These are phyloP conservation scores for Stylosanthes scabra DNA, from an alignment of 331 rosid genomes.

Conservation along the genomic window DNA sequence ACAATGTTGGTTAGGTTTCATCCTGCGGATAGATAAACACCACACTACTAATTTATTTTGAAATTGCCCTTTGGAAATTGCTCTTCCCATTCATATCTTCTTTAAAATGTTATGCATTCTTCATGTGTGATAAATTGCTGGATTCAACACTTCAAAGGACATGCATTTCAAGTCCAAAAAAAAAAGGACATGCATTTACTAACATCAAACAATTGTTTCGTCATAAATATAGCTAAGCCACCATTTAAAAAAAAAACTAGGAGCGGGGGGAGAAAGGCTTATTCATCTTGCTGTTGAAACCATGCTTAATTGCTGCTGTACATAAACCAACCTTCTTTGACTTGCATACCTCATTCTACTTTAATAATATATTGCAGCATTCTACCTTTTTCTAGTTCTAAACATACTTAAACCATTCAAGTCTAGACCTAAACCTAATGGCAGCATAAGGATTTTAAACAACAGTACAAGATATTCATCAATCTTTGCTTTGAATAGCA, in stretches of 20 bases:
- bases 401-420: conserved; percentile 16
- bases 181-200: conserved; percentile 4
- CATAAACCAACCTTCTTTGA: conserved; percentile 18
- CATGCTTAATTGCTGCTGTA: not conserved
- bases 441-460: conserved; percentile 15
- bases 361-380: conserved; percentile 1
- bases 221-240: not conserved
- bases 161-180: too few species aligned
- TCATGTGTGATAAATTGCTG: not conserved
- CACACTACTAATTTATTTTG: too few species aligned
- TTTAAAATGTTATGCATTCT: conserved; percentile 1
- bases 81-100: not conserved
- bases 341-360: conserved; percentile 31
- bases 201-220: conserved; percentile 12
- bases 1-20: too few species aligned
- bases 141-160: not conserved
- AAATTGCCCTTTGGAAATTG: not conserved
- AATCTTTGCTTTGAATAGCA: not conserved
- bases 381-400: not conserved
- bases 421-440: not conserved
- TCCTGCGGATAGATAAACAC: too few species aligned
- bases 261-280: not conserved
- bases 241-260: not conserved
- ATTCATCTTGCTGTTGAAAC: not conserved
- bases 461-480: conserved; percentile 2